Base-by-base conservation (phyloP, 2,329 filamentous ascomycete species). In the Fusarium napiforme region DNA sequence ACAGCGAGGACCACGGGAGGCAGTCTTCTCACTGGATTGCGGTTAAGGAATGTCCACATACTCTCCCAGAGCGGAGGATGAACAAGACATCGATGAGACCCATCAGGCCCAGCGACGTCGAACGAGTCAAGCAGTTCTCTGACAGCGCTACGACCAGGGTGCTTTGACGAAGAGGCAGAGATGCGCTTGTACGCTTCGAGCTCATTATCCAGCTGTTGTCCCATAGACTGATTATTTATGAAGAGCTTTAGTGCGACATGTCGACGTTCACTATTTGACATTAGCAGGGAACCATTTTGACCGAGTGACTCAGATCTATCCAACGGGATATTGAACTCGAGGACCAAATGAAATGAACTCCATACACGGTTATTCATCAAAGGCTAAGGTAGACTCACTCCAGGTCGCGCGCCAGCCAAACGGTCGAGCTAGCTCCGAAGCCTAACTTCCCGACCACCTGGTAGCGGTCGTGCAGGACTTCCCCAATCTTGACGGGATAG, bases 61-160 rank as follows among this genome's bases (percentile, higher is more conserved):
- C 81, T 87, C 56, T 85, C 83, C 78, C 82, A 84, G 28, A 87
- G 78, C 18, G 83, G 84, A 12, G 78, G 79, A 77, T 85, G 81
- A 12, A 84, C 79, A 2, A 85, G 73, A 60, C 82, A 83, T 47
- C 69, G 75, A 52, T 85, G 82, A 19, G 60, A 62, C 15, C 82
- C 82, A 43, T 82, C 78, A 4, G 81, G 81, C 5, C 83, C 79
- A 26, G 60, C 40, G 9, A 84, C 60, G 10, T 83, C 69, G 67
- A 85, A 85, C 9, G 75, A 80, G 73, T 84, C 83, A 7, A 84
- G 77, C 1, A 84, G 71, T 8, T 69, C 64, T 58, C 83, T 79
- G 9, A 84, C 74, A 4, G 73, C 73, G 19, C 60, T 15, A 18
- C 77, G 76, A 16, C 83, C 82, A 2, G 76, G 77, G 71, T 84